Evolutionary conservation across 371 early-diverging fungal species (phyloP), one percentile per base, ranked within the genome.

Genomic region (Syncephalastrum monosporum): DNA sequence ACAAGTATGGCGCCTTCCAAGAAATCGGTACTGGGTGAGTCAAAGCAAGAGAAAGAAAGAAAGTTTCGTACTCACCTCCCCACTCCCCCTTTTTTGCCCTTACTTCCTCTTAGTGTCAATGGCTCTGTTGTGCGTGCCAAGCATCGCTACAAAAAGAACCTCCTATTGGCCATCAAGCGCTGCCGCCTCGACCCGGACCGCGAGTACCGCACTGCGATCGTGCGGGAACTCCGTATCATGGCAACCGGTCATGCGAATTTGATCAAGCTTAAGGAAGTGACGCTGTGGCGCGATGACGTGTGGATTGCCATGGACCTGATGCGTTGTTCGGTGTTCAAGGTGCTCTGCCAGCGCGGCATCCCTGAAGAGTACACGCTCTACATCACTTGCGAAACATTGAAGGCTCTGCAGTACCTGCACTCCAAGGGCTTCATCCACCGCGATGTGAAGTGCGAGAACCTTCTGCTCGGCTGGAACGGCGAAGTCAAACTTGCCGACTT

Each of bases 401-500:
- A 79, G 53, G 79, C 68, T 1, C 55, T 79, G 16, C 48, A 52
- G 42, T 65, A 71, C 42, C 61, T 79, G 48, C 79, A 79, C 33
- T 54, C 67, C 25, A 71, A 75, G 61, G 75, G 75, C 4, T 72
- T 67, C 50, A 63, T 79, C 19, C 79, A 79, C 61, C 71, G 79
- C 53, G 79, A 79, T 51, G 72, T 79, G 46, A 79, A 79, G 53
- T 79, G 79, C 59, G 79, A 79, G 56, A 79, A 79, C 27, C 64
- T 79, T 13, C 59, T 79, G 53, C 50, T 79, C 13, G 76, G 79
- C 12, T 73, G 74, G 71, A 54, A 71, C 38, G 79, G 79, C 24
- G 68, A 75, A 63, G 66, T 79, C 33, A 79, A 79, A 59, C 60
- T 79, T 21, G 79, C 79, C 57, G 79, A 79, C 58, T 79, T 79